A percentile compares a stretch with the other conserved stretches of the same genome.
phyloP scores from a whole-genome alignment of 2,329 filamentous ascomycete species.

The Pseudopyrenochaeta lycopersici region DNA sequence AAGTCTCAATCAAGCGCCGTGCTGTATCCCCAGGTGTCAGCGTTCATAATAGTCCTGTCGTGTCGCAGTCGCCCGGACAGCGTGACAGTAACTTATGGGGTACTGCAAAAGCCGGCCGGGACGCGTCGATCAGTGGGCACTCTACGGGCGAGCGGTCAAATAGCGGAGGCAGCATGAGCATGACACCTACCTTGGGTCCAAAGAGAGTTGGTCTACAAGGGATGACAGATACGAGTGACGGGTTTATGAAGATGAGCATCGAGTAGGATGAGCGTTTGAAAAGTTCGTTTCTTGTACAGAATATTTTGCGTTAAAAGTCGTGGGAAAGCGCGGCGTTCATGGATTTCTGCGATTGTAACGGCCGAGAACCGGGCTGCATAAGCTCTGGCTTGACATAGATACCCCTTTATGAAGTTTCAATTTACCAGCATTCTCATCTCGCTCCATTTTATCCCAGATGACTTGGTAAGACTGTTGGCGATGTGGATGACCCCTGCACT shows the following conservation, averaged over 20 bases:
- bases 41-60: conserved; percentile 86
- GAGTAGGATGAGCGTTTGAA: conserved; percentile 63
- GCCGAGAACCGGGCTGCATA: conserved; percentile 2
- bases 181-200: conserved; percentile 53
- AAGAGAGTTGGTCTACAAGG: conserved; percentile 73
- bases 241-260: conserved; percentile 96
- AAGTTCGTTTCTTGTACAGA: not conserved
- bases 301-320: conserved; percentile 2
- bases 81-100: conserved; percentile 76
- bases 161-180: conserved; percentile 58
- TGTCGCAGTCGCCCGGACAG: conserved; percentile 81
- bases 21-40: conserved; percentile 93
- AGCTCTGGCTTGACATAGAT: conserved; percentile 17
- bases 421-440: not conserved
- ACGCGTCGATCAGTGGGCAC: conserved; percentile 62
- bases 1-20: conserved; percentile 85
- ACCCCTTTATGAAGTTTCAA: conserved; percentile 11
- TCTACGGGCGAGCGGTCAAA: conserved; percentile 60
- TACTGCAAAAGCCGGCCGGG: conserved; percentile 68
- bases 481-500: conserved; percentile 20
- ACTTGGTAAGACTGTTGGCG: not conserved
- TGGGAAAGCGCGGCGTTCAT: conserved; percentile 39
- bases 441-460: not conserved
- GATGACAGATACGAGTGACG: conserved; percentile 95
- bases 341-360: not conserved